phyloP scores from a whole-genome alignment of 371 early-diverging fungal species.

The Apophysomyces elegans region DNA sequence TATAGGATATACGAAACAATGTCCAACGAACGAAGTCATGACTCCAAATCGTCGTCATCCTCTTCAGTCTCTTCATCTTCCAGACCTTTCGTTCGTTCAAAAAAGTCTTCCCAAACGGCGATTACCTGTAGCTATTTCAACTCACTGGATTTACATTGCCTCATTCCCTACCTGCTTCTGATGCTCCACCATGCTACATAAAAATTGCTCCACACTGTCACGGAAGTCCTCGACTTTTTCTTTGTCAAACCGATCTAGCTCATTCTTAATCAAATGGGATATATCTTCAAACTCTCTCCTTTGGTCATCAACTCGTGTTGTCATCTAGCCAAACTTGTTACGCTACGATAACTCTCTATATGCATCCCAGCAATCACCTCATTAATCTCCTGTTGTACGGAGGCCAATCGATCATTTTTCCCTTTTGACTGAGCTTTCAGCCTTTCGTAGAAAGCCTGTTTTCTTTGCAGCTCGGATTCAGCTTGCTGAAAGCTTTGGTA shows the following conservation, averaged over 20 bases:
- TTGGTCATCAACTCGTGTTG: conserved; percentile 56
- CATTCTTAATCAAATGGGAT: conserved; percentile 69
- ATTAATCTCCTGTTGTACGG: conserved; percentile 68
- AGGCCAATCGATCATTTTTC: conserved; percentile 65
- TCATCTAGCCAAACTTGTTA: conserved; percentile 37
- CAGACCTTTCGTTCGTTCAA: conserved; percentile 51
- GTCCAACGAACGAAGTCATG: neutral
- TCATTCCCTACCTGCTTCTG: conserved; percentile 74
- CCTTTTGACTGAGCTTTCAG: conserved; percentile 60
- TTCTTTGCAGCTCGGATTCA: conserved; percentile 68
- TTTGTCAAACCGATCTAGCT: conserved; percentile 86
- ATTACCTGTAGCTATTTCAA: conserved; percentile 42
- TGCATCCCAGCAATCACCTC: conserved; percentile 49
- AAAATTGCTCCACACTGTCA: conserved; percentile 72
- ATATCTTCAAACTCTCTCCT: conserved; percentile 76
- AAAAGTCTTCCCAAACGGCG: conserved; percentile 73
- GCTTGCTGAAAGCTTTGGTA: conserved; percentile 75
- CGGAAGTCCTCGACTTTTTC: conserved; percentile 86
- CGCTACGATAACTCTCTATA: conserved; percentile 1
- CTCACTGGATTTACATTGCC: neutral
- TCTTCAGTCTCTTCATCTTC: conserved; percentile 5
- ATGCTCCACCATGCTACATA: conserved; percentile 78
- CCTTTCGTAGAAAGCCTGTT: conserved; percentile 63
- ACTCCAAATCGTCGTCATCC: neutral
- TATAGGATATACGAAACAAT: neutral